phyloP scores from a whole-genome alignment of 208 protist species.

The Trichomonas tenax region DNA sequence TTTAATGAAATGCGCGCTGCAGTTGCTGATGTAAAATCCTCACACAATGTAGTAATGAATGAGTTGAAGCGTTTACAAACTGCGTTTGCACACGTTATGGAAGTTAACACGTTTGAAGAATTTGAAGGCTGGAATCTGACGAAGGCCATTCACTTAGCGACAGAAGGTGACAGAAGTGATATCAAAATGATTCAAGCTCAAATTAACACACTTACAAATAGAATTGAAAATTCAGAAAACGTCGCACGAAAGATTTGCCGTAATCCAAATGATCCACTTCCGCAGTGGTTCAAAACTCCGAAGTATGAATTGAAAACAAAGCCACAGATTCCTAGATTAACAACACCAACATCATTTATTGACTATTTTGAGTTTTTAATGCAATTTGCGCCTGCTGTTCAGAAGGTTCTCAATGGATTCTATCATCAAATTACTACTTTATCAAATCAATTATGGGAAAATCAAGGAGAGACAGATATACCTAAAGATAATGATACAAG shows the following conservation, averaged over 20 bases:
- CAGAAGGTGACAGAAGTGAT: neutral
- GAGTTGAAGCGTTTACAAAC: neutral
- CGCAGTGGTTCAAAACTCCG: neutral
- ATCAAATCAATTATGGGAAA: neutral
- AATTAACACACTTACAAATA: neutral
- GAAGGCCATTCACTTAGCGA: neutral
- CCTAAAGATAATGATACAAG: neutral
- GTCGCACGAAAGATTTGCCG: neutral
- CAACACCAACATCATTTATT: neutral
- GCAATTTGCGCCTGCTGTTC: neutral
- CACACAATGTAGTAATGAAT: neutral
- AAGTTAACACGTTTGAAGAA: neutral
- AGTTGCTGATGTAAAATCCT: neutral
- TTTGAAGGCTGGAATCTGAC: neutral
- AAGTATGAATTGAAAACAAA: neutral
- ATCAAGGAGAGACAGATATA: neutral
- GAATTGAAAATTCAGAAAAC: neutral
- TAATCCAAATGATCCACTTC: neutral
- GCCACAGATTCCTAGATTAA: neutral
- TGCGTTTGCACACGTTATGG: neutral
- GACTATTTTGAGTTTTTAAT: constrained; percentile 10
- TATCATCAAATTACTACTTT: neutral
- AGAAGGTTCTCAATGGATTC: neutral
- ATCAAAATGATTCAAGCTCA: neutral
- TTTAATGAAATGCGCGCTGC: neutral